Conservation (phyloP, 371 early-diverging fungal genomes). For the Dichotomocladium elegans region DNA sequence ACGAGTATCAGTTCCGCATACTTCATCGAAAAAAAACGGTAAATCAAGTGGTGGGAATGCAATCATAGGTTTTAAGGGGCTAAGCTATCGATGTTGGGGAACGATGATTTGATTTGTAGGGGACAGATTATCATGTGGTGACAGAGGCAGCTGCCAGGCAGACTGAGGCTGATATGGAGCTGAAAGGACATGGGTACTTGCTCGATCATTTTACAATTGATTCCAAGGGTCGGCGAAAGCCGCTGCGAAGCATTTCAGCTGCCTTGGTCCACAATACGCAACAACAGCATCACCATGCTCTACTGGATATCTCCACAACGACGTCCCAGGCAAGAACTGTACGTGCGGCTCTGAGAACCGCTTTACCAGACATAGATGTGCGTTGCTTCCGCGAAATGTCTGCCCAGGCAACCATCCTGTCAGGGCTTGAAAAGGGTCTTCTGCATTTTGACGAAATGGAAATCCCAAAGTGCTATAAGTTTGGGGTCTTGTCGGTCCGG, state of each 20-base stretch:
- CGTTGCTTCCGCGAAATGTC: constrained; percentile 33
- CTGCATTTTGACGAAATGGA: constrained; percentile 55
- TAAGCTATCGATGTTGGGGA: no score
- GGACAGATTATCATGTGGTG: constrained; percentile 14
- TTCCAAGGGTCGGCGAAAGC: constrained; percentile 10
- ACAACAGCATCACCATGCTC: constrained; percentile 3
- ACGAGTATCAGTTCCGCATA: background rate
- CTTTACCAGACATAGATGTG: constrained; percentile 25
- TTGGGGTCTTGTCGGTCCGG: constrained; percentile 68
- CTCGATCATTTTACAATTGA: constrained; percentile 13
- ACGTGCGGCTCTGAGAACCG: constrained; percentile 32
- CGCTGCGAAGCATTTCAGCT: constrained; percentile 15
- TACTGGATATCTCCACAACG: background rate
- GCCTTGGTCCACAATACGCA: constrained; percentile 9
- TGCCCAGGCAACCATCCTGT: constrained; percentile 36
- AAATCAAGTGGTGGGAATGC: background rate
- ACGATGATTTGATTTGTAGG: no score
- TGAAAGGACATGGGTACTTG: constrained; percentile 11
- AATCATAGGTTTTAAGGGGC: background rate
- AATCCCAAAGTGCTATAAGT: constrained; percentile 74
- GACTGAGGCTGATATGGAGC: constrained; percentile 21
- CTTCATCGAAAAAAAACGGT: background rate
- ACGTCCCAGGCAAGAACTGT: constrained; percentile 12
- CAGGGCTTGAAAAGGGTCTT: constrained; percentile 56
- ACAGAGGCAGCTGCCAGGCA: constrained; percentile 28